These are phyloP conservation scores for Penicillium malachiteum DNA, from an alignment of 495 filamentous ascomycete genomes.

Conservation along the genomic window DNA sequence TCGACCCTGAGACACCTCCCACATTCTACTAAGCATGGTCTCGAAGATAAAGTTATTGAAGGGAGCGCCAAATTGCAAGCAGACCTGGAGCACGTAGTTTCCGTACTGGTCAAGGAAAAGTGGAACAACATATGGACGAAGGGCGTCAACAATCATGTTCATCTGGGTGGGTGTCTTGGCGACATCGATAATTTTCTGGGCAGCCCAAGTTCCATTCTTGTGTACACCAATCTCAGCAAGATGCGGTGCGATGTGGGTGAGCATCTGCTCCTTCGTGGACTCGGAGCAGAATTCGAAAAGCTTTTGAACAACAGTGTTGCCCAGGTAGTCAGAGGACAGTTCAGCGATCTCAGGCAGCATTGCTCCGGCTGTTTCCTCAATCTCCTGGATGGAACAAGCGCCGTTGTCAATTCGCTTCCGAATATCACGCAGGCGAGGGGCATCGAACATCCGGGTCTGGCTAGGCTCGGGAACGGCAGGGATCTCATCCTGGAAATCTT, in stretches of 20 bases:
- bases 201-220: conserved; percentile 99
- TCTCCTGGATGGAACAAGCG: conserved; percentile 77
- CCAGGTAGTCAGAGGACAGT: conserved; percentile 89
- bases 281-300: conserved; percentile 96
- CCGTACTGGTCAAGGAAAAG: conserved; percentile 97
- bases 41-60: conserved; percentile 98
- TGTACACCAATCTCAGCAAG: conserved; percentile 95
- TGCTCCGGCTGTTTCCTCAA: conserved; percentile 83
- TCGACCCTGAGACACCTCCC: conserved; percentile 89
- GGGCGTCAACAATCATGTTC: conserved; percentile 74
- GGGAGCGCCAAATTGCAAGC: conserved; percentile 82
- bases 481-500: conserved; percentile 76
- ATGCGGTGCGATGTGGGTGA: conserved; percentile 82
- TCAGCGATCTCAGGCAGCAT: conserved; percentile 98
- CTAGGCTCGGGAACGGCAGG: conserved; percentile 85
- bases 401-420: conserved; percentile 97
- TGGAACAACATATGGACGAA: conserved; percentile 82
- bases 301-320: conserved; percentile 99
- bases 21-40: conserved; percentile 91
- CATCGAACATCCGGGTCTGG: conserved; percentile 89
- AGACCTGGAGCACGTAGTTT: conserved; percentile 97
- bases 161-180: conserved; percentile 83
- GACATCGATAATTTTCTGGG: conserved; percentile 98
- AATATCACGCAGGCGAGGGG: conserved; percentile 92
- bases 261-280: conserved; percentile 84